Evolutionary conservation across 2,329 filamentous ascomycete species (phyloP).

Genomic region (Colletotrichum sansevieriae): DNA sequence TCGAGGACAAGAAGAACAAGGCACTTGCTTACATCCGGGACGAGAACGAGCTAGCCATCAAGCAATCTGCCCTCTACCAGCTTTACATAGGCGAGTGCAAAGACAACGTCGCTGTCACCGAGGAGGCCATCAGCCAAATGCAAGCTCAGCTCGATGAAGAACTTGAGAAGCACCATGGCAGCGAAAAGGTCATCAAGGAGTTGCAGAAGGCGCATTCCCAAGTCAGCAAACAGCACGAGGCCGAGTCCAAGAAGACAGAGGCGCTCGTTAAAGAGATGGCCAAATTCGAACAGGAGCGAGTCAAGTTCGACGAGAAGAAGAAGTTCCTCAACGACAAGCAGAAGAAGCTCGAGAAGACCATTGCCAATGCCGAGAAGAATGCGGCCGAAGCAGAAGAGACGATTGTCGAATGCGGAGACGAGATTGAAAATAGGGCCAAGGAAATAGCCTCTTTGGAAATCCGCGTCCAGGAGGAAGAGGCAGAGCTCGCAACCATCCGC

Average conservation of each 20-base stretch:
- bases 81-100: constrained; percentile 89
- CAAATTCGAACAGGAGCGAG: constrained; percentile 94
- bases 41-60: constrained; percentile 91
- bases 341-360: constrained; percentile 93
- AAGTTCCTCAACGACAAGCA: constrained; percentile 93
- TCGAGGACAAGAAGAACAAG: constrained; percentile 97
- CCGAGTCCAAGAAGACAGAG: constrained; percentile 85
- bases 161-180: constrained; percentile 90
- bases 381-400: constrained; percentile 81
- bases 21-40: constrained; percentile 89
- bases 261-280: constrained; percentile 86
- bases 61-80: constrained; percentile 93
- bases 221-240: constrained; percentile 85
- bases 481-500: constrained; percentile 84
- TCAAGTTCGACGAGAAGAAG: constrained; percentile 98
- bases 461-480: constrained; percentile 82
- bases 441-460: constrained; percentile 83
- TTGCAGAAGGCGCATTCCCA: constrained; percentile 87
- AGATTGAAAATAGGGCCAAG: constrained; percentile 81
- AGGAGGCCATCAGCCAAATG: constrained; percentile 92
- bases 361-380: constrained; percentile 80
- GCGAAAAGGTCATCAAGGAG: constrained; percentile 89
- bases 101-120: constrained; percentile 88
- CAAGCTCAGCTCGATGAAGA: constrained; percentile 88
- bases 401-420: constrained; percentile 81